phyloP scores from a whole-genome alignment of 176 grass and related monocot species.

The Dendrocalamus sinicus region DNA sequence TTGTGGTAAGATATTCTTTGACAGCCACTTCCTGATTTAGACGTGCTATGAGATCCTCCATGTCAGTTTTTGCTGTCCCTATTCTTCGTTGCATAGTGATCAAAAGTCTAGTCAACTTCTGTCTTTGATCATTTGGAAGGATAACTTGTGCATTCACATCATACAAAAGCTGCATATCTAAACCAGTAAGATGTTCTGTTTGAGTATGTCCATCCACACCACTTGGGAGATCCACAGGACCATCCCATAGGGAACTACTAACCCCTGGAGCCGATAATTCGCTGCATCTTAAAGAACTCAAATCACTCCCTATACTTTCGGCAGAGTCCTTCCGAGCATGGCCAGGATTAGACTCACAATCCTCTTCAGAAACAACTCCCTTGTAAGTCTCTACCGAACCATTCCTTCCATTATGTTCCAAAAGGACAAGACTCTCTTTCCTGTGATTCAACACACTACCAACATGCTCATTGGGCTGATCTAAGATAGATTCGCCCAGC shows the following conservation, averaged over 20 bases:
- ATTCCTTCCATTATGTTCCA: constrained; percentile 55
- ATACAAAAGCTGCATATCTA: constrained; percentile 61
- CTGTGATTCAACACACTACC: constrained; percentile 44
- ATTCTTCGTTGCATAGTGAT: constrained; percentile 82
- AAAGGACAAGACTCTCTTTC: constrained; percentile 45
- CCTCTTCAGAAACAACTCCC: constrained; percentile 58
- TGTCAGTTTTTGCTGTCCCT: constrained; percentile 84
- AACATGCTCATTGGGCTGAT: constrained; percentile 46
- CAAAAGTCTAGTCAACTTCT: constrained; percentile 84
- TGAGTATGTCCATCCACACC: constrained; percentile 64
- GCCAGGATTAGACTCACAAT: constrained; percentile 50
- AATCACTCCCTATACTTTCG: constrained; percentile 92
- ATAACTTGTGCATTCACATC: constrained; percentile 72
- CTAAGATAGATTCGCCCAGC: constrained; percentile 56
- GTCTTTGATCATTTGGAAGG: constrained; percentile 86
- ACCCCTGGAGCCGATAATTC: constrained; percentile 72
- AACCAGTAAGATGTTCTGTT: constrained; percentile 56
- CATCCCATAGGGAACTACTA: constrained; percentile 75
- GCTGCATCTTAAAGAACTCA: constrained; percentile 93
- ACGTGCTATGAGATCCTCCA: constrained; percentile 98
- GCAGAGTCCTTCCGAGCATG: constrained; percentile 84
- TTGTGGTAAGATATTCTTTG: constrained; percentile 95
- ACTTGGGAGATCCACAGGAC: constrained; percentile 61
- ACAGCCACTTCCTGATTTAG: constrained; percentile 94
- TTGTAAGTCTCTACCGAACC: constrained; percentile 37